Evolutionary conservation across 805 yeast genomes (phyloP), one percentile per base, ranked within the genome.

Genomic region (Metschnikowia cubensis): DNA sequence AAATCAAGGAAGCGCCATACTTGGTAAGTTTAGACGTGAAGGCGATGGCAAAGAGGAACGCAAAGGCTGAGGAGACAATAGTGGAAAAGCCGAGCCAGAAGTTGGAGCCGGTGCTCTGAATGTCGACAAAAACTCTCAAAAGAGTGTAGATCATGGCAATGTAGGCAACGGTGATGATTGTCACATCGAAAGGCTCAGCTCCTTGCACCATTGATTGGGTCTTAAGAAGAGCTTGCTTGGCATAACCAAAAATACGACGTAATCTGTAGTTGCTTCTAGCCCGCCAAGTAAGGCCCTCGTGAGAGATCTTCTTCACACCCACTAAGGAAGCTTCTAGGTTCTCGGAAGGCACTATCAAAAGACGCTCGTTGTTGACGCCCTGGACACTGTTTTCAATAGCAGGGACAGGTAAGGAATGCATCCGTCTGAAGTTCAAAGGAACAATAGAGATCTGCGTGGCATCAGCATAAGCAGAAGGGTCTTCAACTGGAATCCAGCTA

Each of bases 71-170:
- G 11, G 92, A 83, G 29, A 86, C 72, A 35, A 92, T 68, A 3
- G 95, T 84, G 14, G 96, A 81, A 58, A 87, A 78, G 8, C 87
- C 92, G 47, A 94, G 76, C 95, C 96, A 89, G 60, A 89, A 84
- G 59, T 81, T 86, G 31, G 97, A 89, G 29, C 96, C 97, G 29
- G 85, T 71, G 46, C 76, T 71, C 46, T 75, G 76, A 94, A 92
- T 85, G 58, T 89, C 90, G 51, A 81, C 60, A 59, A 87, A 91
- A 31, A 92, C 78, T 52, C 83, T 82, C 52, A 81, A 69, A 58
- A 92, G 79, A 10, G 96, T 88, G 67, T 87, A 84, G 77, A 87
- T 76, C 96, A 91, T 90, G 43, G 95, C 95, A 25, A 81, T 59
- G 66, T 92, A 92, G 2, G 96, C 97, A 45, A 84, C 65, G 2